Evolutionary conservation across 1,284 basidiomycete genomes (phyloP).

Genomic region (Boletus subluridellus): DNA sequence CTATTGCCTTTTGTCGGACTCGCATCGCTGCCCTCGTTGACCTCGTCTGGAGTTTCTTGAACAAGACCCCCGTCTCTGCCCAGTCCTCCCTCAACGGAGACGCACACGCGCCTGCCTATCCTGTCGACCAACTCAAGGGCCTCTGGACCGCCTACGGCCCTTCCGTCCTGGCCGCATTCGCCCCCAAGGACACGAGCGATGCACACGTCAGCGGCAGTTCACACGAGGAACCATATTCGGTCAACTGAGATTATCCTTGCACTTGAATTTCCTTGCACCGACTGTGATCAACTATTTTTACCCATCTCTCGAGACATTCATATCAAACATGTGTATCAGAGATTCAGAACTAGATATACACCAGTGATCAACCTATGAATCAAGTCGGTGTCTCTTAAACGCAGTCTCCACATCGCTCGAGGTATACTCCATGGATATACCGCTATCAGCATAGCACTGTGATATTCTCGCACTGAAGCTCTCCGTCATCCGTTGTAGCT

Average conservation of each 20-base stretch:
- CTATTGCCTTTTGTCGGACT: constrained; percentile 49
- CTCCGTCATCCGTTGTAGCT: constrained; percentile 70
- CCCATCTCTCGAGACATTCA: not conserved
- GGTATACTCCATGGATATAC: constrained; percentile 71
- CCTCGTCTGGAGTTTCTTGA: constrained; percentile 42
- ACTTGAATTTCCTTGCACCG: not conserved
- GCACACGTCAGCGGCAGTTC: constrained; percentile 8
- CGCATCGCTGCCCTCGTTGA: constrained; percentile 49
- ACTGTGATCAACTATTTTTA: not conserved
- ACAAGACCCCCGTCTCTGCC: constrained; percentile 35
- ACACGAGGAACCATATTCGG: not conserved
- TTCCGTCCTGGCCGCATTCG: constrained; percentile 29
- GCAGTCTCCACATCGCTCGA: constrained; percentile 72
- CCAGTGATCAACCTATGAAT: constrained; percentile 33
- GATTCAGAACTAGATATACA: constrained; percentile 7
- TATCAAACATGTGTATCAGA: constrained; percentile 12
- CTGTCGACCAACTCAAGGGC: constrained; percentile 33
- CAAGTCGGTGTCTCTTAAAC: constrained; percentile 65
- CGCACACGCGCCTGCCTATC: constrained; percentile 13
- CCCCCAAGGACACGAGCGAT: constrained; percentile 15
- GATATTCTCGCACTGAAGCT: constrained; percentile 65
- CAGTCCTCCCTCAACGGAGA: constrained; percentile 19
- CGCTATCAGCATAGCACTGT: constrained; percentile 74
- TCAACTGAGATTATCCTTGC: constrained; percentile 14
- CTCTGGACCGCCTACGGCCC: constrained; percentile 41